Base-by-base conservation (phyloP, 2,329 filamentous ascomycete genomes). In the Fusarium sacchari region DNA sequence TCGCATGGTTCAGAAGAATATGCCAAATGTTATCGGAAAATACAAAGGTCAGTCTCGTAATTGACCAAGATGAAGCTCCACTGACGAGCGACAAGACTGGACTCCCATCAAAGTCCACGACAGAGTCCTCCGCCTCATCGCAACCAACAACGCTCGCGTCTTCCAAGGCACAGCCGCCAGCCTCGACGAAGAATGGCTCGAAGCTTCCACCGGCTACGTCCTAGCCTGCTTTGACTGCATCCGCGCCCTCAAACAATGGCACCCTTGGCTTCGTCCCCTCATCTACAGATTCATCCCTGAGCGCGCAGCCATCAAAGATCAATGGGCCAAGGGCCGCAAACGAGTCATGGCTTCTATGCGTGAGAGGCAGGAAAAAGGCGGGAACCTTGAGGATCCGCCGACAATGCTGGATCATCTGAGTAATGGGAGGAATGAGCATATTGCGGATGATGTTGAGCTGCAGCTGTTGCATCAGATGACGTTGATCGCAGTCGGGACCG, bases 401-500 rank as follows among this genome's bases (percentile, higher is more conserved):
- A 58, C 67, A 0, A 69, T 69, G 67, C 4, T 69, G 30, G 67
- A 69, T 1, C 67, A 69, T 44, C 5, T 69, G 3, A 69, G 67
- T 4, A 64, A 64, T 7, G 66, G 67, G 1, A n/a, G 12, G 11
- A 70, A 69, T 22, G 46, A 65, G 4, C 34, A 15, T 3, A 50
- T 69, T 6, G 60, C 20, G 5, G 28, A 69, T 2, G 67, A 71
- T 17, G 26, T 71, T 1, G 68, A 71, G 7, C 34, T 36, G 36
- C 68, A 71, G 12, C 15, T 71, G 3, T 15, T 67, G 4, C 61
- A 71, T 18, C 68, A 71, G 6, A 67, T 71, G 67, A 71, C 62
- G 0, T 12, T 71, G 6, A 71, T 71, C 18, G 68, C 67, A 15
- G 74, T 71, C 8, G 64, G 69, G 2, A 76, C 72, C 7, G 71